Conservation (phyloP, 352 stramenopile genomes). For the Proteromonas lacertae region DNA sequence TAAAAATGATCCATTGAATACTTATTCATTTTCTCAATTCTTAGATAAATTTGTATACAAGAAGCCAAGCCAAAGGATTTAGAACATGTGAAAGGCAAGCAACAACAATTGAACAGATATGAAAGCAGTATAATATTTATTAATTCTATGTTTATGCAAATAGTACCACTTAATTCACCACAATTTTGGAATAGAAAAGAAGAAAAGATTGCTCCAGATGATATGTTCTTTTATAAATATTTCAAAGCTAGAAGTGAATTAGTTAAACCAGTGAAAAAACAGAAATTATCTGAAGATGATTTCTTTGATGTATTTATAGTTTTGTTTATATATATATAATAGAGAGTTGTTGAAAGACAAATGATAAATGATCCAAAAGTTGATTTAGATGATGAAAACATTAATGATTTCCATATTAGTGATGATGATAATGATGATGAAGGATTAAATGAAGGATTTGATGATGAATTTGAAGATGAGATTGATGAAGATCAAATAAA, state of each 20-base stretch:
- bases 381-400: slow-evolving; percentile 34
- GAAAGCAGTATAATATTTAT: no score
- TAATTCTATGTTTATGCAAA: no score
- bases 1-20: slow-evolving; percentile 61
- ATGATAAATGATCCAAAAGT: slow-evolving; percentile 44
- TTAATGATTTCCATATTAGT: slow-evolving; percentile 29
- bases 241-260: slow-evolving; percentile 22
- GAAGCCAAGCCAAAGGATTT: slow-evolving; percentile 38
- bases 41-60: slow-evolving; percentile 95
- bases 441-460: slow-evolving; percentile 9
- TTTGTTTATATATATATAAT: slow-evolving; percentile 4
- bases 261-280: slow-evolving; percentile 15
- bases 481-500: background rate
- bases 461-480: slow-evolving; percentile 3
- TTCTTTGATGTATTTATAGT: background rate
- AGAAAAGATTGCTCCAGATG: slow-evolving; percentile 24
- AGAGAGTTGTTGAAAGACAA: slow-evolving; percentile 16
- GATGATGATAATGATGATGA: slow-evolving; percentile 12
- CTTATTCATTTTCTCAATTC: slow-evolving; percentile 81
- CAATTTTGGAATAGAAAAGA: no score
- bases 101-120: no score
- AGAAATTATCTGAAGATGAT: slow-evolving; percentile 6
- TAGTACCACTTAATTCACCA: no score
- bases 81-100: no score
- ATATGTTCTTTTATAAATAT: slow-evolving; percentile 68